phyloP scores from a whole-genome alignment of 2,329 filamentous ascomycete species.

The Sclerotinia borealis region DNA sequence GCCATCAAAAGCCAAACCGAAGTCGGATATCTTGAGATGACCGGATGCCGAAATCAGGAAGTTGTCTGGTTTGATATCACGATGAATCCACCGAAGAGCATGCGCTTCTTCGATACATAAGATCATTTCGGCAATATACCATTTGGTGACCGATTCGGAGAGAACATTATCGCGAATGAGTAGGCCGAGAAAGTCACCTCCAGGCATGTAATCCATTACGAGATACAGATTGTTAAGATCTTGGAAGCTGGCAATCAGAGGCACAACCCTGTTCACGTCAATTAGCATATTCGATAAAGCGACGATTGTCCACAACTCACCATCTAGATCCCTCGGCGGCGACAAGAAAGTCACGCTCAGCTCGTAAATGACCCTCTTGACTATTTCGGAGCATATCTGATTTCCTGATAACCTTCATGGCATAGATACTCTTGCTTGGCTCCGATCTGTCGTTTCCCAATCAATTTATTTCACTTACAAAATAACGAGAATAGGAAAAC shows the following conservation, averaged over 20 bases:
- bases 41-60: conserved; percentile 85
- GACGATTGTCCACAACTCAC: conserved; percentile 35
- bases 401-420: conserved; percentile 97
- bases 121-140: conserved; percentile 94
- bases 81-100: conserved; percentile 82
- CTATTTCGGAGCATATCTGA: conserved; percentile 85
- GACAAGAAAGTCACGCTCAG: conserved; percentile 87
- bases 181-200: conserved; percentile 85
- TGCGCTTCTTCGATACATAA: conserved; percentile 91
- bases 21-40: conserved; percentile 93
- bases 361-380: conserved; percentile 87
- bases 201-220: conserved; percentile 98
- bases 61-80: conserved; percentile 96
- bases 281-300: conserved; percentile 3
- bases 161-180: conserved; percentile 81
- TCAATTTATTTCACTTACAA: not conserved
- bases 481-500: not conserved
- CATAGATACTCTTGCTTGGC: conserved; percentile 59
- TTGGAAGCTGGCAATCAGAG: conserved; percentile 82
- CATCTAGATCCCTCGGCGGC: conserved; percentile 81
- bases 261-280: conserved; percentile 60
- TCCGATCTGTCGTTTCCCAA: not conserved
- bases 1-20: conserved; percentile 90
- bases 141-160: conserved; percentile 70
- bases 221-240: conserved; percentile 80